phyloP scores from a whole-genome alignment of 768 basidiomycete genomes.

The Xerocomus brunneocitrinus region DNA sequence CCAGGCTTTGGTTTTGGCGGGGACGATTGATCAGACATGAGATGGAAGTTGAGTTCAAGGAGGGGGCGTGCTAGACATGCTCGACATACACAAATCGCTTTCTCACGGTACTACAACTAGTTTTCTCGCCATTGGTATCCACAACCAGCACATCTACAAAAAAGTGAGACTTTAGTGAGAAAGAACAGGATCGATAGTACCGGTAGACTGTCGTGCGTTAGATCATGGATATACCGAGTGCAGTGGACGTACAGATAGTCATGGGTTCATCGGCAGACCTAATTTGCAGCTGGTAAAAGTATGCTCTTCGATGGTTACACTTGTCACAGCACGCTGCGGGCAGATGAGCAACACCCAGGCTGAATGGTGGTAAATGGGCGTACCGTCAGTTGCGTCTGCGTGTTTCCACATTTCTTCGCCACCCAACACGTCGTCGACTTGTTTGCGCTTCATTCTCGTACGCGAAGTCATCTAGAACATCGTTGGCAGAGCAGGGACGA shows the following conservation, averaged over 20 bases:
- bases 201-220: conserved; percentile 50
- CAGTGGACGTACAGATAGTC: conserved; percentile 42
- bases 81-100: not conserved
- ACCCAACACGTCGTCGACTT: conserved; percentile 93
- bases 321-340: conserved; percentile 56
- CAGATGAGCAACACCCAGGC: not conserved
- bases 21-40: conserved; percentile 58
- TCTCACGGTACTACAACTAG: conserved; percentile 31
- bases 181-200: conserved; percentile 25
- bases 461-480: conserved; percentile 81
- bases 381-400: conserved; percentile 83
- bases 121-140: conserved; percentile 71
- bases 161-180: not conserved
- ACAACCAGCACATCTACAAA: conserved; percentile 53
- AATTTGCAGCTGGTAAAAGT: conserved; percentile 96
- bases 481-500: not conserved
- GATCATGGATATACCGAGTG: not conserved
- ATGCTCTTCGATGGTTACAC: conserved; percentile 82
- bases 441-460: conserved; percentile 80
- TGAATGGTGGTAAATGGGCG: conserved; percentile 7
- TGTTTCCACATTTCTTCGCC: conserved; percentile 93
- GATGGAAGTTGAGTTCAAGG: conserved; percentile 16
- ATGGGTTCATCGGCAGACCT: conserved; percentile 90
- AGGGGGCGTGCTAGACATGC: conserved; percentile 4
- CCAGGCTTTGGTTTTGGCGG: conserved; percentile 65